phyloP scores from a whole-genome alignment of 306 rosid species.

The Arachis hypogaea region DNA sequence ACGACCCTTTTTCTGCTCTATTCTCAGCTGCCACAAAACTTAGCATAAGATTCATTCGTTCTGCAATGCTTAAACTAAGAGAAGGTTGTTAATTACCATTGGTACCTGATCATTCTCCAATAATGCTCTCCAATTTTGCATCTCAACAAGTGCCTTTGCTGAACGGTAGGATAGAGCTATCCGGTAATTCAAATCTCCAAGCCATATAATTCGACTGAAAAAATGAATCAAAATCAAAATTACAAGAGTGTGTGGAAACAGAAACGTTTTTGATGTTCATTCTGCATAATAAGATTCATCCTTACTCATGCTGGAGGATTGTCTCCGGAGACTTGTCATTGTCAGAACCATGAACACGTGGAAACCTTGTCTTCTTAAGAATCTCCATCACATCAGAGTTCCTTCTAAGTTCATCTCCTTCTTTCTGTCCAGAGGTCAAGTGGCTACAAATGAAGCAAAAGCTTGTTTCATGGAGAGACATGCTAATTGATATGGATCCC shows the following conservation, averaged over 20 bases:
- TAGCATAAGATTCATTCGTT: background rate
- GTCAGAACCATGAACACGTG: constrained; percentile 69
- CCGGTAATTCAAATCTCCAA: constrained; percentile 97
- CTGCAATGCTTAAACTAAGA: too few species aligned
- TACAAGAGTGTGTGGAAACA: constrained; percentile 36
- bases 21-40: constrained; percentile 69
- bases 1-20: constrained; percentile 88
- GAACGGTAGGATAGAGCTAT: constrained; percentile 91
- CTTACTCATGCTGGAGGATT: constrained; percentile 96
- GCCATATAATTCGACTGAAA: constrained; percentile 93
- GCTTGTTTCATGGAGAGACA: constrained; percentile 93
- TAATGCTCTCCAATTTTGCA: constrained; percentile 99
- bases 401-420: constrained; percentile 95
- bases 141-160: constrained; percentile 94
- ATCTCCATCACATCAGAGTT: constrained; percentile 94
- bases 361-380: constrained; percentile 92
- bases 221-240: constrained; percentile 8
- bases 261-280: background rate
- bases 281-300: constrained; percentile 24
- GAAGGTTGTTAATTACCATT: constrained; percentile 2
- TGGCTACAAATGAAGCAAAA: constrained; percentile 97
- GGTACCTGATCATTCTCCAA: constrained; percentile 94
- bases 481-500: constrained; percentile 98
- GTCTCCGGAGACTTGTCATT: constrained; percentile 89
- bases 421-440: constrained; percentile 94